Percentiles rank a stretch among this genome's conserved stretches.
phyloP scores from a whole-genome alignment of 768 basidiomycete genomes.

The Tylopilus felleus region DNA sequence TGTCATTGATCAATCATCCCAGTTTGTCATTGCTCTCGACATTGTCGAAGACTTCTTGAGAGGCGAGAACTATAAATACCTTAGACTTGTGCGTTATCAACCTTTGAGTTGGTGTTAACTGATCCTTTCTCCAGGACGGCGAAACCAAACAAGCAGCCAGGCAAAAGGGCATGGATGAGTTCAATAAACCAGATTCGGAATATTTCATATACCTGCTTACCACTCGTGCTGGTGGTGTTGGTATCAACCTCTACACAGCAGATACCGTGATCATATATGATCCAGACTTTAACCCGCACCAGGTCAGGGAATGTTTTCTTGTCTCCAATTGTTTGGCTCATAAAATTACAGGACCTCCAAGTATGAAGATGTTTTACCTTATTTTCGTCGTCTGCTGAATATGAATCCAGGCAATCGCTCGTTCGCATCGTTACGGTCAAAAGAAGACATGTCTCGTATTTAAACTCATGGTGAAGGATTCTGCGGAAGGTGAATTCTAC shows the following conservation, averaged over 20 bases:
- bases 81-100: conserved; percentile 59
- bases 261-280: conserved; percentile 94
- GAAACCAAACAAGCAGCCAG: conserved; percentile 79
- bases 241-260: conserved; percentile 88
- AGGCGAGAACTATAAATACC: conserved; percentile 76
- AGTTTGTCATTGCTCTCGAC: conserved; percentile 89
- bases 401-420: conserved; percentile 75
- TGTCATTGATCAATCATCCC: neutral
- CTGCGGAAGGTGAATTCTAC: conserved; percentile 68
- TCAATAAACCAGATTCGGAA: conserved; percentile 84
- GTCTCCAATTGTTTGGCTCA: conserved; percentile 10
- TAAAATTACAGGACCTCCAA: conserved; percentile 67
- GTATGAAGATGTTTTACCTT: conserved; percentile 40
- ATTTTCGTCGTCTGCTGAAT: conserved; percentile 5
- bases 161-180: conserved; percentile 94
- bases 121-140: conserved; percentile 62
- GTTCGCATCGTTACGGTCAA: conserved; percentile 94
- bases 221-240: conserved; percentile 91
- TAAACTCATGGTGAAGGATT: conserved; percentile 93
- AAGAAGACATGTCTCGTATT: conserved; percentile 92
- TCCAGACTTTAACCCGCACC: conserved; percentile 98
- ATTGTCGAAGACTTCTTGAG: conserved; percentile 84
- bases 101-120: conserved; percentile 4
- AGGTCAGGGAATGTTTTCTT: conserved; percentile 43
- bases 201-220: conserved; percentile 89